These are phyloP conservation scores for Lathyrus aphaca DNA, from an alignment of 306 rosid species.

Conservation along the genomic window DNA sequence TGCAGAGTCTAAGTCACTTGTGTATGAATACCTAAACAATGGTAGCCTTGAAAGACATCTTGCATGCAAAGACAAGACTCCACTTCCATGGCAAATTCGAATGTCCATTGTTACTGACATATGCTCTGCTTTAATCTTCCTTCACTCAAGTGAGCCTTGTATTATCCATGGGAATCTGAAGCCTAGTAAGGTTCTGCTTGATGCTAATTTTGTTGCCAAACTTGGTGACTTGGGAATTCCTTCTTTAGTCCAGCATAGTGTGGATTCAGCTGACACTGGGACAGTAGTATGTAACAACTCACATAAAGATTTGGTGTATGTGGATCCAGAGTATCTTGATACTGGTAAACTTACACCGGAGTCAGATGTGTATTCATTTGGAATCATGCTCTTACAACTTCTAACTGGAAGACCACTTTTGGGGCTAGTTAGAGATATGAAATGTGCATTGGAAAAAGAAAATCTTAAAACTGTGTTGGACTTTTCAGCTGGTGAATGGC, in stretches of 20 bases:
- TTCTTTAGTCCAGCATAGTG: slow-evolving; percentile 55
- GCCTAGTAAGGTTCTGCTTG: slow-evolving; percentile 86
- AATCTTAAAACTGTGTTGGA: slow-evolving; percentile 66
- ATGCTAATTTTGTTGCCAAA: slow-evolving; percentile 75
- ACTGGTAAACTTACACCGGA: slow-evolving; percentile 66
- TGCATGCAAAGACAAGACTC: slow-evolving; percentile 52
- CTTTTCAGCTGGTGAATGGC: slow-evolving; percentile 95
- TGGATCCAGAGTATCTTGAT: slow-evolving; percentile 75
- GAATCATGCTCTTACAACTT: slow-evolving; percentile 67
- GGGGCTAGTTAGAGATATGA: slow-evolving; percentile 67
- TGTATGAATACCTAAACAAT: slow-evolving; percentile 77
- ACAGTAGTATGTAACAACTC: slow-evolving; percentile 22
- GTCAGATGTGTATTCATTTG: slow-evolving; percentile 86
- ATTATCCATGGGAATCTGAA: slow-evolving; percentile 86
- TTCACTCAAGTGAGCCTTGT: slow-evolving; percentile 70
- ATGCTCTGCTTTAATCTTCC: slow-evolving; percentile 86
- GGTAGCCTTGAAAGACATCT: slow-evolving; percentile 85
- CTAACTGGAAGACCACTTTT: slow-evolving; percentile 66
- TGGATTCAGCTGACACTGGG: slow-evolving; percentile 45
- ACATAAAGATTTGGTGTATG: slow-evolving; percentile 50
- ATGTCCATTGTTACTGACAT: slow-evolving; percentile 67
- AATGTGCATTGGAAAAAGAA: slow-evolving; percentile 67
- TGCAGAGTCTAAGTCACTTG: slow-evolving; percentile 76
- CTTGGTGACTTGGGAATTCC: slow-evolving; percentile 70
- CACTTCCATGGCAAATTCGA: slow-evolving; percentile 89